Conservation (phyloP, 2,329 filamentous ascomycete genomes). For the Colletotrichum incanum region DNA sequence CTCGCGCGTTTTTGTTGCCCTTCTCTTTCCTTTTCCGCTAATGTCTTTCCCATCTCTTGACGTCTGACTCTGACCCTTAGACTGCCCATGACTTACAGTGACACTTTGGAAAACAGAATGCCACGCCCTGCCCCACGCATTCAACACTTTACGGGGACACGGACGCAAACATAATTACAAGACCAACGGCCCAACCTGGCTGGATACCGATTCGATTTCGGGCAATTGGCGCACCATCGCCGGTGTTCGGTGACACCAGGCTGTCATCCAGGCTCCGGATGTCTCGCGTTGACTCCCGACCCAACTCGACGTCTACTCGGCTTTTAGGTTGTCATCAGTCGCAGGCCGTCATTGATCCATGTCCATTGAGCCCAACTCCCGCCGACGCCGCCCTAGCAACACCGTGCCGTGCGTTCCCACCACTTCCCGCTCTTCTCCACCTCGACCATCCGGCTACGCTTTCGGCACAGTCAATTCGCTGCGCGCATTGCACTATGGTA, state of each 20-base stretch:
- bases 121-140: slow-evolving; percentile 8
- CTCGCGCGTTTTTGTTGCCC: background rate
- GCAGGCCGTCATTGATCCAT: slow-evolving; percentile 20
- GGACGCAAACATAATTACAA: slow-evolving; percentile 5
- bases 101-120: slow-evolving; percentile 3
- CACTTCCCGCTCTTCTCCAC: background rate
- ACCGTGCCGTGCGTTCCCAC: slow-evolving; percentile 16
- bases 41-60: slow-evolving; percentile 6
- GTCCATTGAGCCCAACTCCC: slow-evolving; percentile 20
- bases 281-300: slow-evolving; percentile 3
- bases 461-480: background rate
- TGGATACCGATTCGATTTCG: slow-evolving; percentile 6
- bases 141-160: slow-evolving; percentile 28
- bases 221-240: slow-evolving; percentile 8
- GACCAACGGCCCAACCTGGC: slow-evolving; percentile 24
- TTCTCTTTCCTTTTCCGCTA: no score
- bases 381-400: background rate
- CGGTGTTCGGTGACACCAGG: slow-evolving; percentile 9
- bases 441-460: background rate
- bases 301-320: background rate
- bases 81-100: slow-evolving; percentile 2
- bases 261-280: slow-evolving; percentile 16
- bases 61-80: background rate
- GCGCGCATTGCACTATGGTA: no score
- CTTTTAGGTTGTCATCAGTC: background rate